Evolutionary conservation across 768 basidiomycete species (phyloP).

Genomic region (Russula brevipes): DNA sequence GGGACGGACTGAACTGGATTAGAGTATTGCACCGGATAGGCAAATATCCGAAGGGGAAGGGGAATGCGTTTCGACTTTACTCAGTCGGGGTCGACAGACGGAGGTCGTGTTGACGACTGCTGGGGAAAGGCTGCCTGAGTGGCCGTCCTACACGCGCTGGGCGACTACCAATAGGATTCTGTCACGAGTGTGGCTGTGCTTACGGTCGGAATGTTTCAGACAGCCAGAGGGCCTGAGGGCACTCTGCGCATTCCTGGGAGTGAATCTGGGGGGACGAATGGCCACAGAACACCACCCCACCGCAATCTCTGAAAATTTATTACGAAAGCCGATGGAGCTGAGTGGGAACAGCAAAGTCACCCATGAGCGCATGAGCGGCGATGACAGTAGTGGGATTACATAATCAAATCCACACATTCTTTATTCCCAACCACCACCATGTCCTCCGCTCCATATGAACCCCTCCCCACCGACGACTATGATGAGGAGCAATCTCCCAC

Average conservation of each 20-base stretch:
- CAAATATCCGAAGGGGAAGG: background rate
- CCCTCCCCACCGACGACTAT: conserved; percentile 21
- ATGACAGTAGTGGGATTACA: background rate
- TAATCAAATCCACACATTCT: background rate
- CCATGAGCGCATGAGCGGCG: too few relatives aligned
- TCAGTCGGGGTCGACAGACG: too few relatives aligned
- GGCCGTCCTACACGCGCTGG: background rate
- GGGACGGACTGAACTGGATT: background rate
- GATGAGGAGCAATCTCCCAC: background rate
- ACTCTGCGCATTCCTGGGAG: too few relatives aligned
- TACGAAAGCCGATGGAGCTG: too few relatives aligned
- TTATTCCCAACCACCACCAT: conserved; percentile 8
- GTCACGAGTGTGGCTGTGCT: conserved; percentile 9
- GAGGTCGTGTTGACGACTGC: background rate
- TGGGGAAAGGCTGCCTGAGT: background rate
- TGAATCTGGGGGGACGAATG: too few relatives aligned
- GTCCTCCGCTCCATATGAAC: conserved; percentile 20
- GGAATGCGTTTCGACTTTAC: too few relatives aligned
- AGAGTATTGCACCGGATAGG: background rate
- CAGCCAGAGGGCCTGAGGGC: too few relatives aligned
- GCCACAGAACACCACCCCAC: too few relatives aligned
- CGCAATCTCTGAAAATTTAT: too few relatives aligned
- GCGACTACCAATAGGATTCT: background rate
- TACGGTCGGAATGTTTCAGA: background rate
- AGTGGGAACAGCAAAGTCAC: too few relatives aligned